Conservation (phyloP, 1,284 basidiomycete species). For the Rhodotorula sp. region DNA sequence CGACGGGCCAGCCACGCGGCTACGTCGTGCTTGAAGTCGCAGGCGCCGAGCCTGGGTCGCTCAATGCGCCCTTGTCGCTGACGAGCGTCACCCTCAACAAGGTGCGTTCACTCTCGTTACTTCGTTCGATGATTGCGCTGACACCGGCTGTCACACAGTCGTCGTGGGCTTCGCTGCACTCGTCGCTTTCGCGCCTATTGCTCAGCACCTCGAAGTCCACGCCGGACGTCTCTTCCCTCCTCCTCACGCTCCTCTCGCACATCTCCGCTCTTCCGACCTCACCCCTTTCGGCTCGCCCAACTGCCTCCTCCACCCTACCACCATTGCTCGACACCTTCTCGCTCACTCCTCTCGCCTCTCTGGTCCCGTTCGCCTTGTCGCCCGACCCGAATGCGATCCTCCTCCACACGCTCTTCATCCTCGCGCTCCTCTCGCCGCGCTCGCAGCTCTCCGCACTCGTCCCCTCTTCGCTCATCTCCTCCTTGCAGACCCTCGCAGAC, state of each 20-base stretch:
- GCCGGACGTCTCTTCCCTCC: conserved; percentile 5
- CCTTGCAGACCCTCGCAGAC: neutral
- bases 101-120: neutral
- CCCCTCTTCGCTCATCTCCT: neutral
- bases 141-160: conserved; percentile 10
- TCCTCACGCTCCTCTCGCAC: conserved; percentile 13
- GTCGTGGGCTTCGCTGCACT: conserved; percentile 28
- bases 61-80: conserved; percentile 29
- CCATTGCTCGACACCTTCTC: conserved; percentile 3
- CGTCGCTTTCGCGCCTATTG: conserved; percentile 19
- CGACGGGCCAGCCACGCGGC: conserved; percentile 43
- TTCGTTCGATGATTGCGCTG: neutral
- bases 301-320: neutral
- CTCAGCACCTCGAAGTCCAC: conserved; percentile 10
- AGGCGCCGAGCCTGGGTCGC: conserved; percentile 18
- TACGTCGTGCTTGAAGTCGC: conserved; percentile 39
- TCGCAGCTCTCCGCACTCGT: conserved; percentile 14
- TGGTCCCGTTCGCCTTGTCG: neutral
- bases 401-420: conserved; percentile 22
- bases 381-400: conserved; percentile 9
- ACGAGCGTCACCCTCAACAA: conserved; percentile 44
- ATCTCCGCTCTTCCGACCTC: conserved; percentile 18
- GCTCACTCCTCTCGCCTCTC: neutral
- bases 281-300: conserved; percentile 15
- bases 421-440: conserved; percentile 26